Base-by-base conservation (phyloP, 805 yeast species). In the Tetrapisispora arboricola region DNA sequence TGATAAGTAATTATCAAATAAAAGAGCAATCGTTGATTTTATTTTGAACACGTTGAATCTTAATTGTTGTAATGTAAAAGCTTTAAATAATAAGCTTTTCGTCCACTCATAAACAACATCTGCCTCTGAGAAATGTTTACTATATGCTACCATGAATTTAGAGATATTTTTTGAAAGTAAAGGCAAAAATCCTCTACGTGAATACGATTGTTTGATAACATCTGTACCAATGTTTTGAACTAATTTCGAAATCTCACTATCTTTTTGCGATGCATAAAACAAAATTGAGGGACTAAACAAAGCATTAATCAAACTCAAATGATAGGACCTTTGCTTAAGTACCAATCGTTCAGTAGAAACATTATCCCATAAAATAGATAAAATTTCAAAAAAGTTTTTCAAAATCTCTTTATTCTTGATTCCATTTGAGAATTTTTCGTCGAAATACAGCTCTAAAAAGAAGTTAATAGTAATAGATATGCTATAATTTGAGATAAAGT, bases 131-230 rank as follows among this genome's bases (percentile, higher is more conserved):
- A 77, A 73, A 2, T 46, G 45, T 0, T 44, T 49, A 1, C 55
- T 43, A 39, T 61, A 49, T 0, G 47, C 43, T 1, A 58, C 34
- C 49, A 76, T 77, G 48, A 67, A 78, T 4, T 55, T 49, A 6
- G 69, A 64, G 3, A 86, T 48, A 6, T 64, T 54, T 21, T 57
- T 57, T 9, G 82, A 66, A 10, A 87, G 54, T 1, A 68, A 50
- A 0, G 95, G 88, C 19, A 85, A 59, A 7, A 87, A 61, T 2
- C 82, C 70, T 48, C 94, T 74, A 58, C 95, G 72, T 0, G 84
- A 78, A 40, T 55, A 67, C 0, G 84, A 63, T 35, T 72, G 68
- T 1, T 52, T 48, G 22, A 79, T 62, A 2, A 80, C 65, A 1
- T 73, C 68, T 12, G 48, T 36, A 2, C 74, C 67, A 39, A 66